Conservation (phyloP, 352 stramenopile genomes). For the Paralagenidium karlingii region DNA sequence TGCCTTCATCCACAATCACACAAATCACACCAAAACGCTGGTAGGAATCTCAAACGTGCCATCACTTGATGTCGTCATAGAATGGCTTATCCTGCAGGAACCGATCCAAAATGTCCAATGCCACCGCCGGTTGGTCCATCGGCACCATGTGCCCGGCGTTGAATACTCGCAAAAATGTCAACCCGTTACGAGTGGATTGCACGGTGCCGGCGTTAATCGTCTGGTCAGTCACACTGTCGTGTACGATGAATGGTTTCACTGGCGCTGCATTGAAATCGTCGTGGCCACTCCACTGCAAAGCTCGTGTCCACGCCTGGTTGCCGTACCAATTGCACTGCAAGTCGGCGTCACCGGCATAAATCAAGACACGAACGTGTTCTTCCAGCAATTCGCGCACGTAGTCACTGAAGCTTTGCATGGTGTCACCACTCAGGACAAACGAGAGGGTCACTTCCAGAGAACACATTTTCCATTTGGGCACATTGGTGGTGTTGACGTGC, state of each 20-base stretch:
- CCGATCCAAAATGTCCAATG: slow-evolving; percentile 26
- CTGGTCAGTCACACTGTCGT: slow-evolving; percentile 4
- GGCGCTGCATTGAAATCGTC: slow-evolving; percentile 60
- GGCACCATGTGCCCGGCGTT: slow-evolving; percentile 36
- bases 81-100: slow-evolving; percentile 18
- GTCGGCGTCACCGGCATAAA: slow-evolving; percentile 95
- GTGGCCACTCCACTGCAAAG: slow-evolving; percentile 87
- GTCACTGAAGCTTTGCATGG: slow-evolving; percentile 84
- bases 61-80: too few relatives aligned
- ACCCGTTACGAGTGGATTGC: slow-evolving; percentile 11
- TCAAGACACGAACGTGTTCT: slow-evolving; percentile 59
- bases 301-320: slow-evolving; percentile 90
- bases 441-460: slow-evolving; percentile 87
- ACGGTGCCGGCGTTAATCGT: slow-evolving; percentile 20
- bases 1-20: too few relatives aligned
- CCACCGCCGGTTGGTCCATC: slow-evolving; percentile 30
- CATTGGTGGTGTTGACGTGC: slow-evolving; percentile 19
- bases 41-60: too few relatives aligned
- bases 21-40: too few relatives aligned
- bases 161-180: slow-evolving; percentile 20
- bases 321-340: slow-evolving; percentile 97
- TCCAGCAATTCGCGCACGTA: slow-evolving; percentile 83
- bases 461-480: slow-evolving; percentile 78
- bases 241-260: slow-evolving; percentile 14
- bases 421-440: slow-evolving; percentile 74